Evolutionary conservation across 768 basidiomycete genomes (phyloP), one percentile per base, ranked within the genome.

Genomic region (Ramaria sp.): DNA sequence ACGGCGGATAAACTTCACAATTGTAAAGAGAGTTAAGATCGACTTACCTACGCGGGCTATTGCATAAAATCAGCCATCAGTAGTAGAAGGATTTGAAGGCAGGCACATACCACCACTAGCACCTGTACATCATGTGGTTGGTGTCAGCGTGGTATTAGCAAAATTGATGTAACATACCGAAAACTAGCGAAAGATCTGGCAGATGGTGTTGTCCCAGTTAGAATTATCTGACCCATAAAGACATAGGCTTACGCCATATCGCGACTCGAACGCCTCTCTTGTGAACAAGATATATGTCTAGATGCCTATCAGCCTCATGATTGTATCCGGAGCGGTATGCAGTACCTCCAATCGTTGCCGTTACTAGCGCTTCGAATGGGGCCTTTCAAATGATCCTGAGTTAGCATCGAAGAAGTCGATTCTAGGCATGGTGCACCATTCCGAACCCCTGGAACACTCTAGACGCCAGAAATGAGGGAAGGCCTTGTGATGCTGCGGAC

Each of bases 401-500:
- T 44, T 8, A 24, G 18, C 7, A 44, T 44, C 7, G 15, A 44
- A 44, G 7, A 9, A 44, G 7, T 44, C 8, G 15, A 18, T 8
- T 44, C 8, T 16, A 16, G 36, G 36, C 8, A 37, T 44, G 24
- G 24, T 7, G 8, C 18, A 24, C 42, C 42, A 44, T 44, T 30
- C 72, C 73, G 59, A 73, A 70, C 4, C 73, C 73, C 61, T 74
- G 73, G 60, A 75, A 74, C 10, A 71, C 65, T 16, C 73, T 66
- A 8, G 73, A 70, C 3, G 70, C 72, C 18, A 65, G 64, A 42
- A 76, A 72, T 1, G 72, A 73, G 0, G 67, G 57, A 32, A 75
- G 65, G 25, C 65, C 70, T 16, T 73, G 72, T 55, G 71, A 71
- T 7, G 67, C 62, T 7, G 71, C 74, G 56, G 68, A 71, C 73